Percentiles rank a stretch among this genome's conserved stretches.
Conservation (phyloP, 805 yeast genomes). For the Wickerhamomyces chambardii region DNA sequence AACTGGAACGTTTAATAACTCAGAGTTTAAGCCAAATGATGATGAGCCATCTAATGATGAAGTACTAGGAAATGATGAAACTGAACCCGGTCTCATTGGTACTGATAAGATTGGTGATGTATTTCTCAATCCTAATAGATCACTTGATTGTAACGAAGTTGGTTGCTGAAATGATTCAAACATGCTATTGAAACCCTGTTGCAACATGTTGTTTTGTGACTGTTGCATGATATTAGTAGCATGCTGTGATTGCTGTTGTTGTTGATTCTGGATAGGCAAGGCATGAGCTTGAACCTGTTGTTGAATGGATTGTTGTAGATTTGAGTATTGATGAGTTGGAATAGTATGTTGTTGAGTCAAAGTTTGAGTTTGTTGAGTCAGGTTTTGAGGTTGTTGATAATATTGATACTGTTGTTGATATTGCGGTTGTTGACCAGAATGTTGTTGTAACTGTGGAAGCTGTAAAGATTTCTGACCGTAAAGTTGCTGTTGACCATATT, state of each 20-base stretch:
- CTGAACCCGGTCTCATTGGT: constrained; percentile 8
- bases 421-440: constrained; percentile 8
- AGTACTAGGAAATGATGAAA: constrained; percentile 9
- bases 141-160: not conserved
- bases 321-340: not conserved
- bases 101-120: not conserved
- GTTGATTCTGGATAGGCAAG: not conserved
- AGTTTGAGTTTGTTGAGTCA: too few species aligned
- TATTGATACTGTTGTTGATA: constrained; percentile 1
- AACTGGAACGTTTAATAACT: constrained; percentile 7
- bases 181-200: not conserved
- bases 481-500: not conserved
- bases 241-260: not conserved
- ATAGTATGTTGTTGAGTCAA: not conserved
- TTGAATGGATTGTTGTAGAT: too few species aligned
- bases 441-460: not conserved
- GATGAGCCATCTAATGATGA: constrained; percentile 8
- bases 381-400: not conserved
- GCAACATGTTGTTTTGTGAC: not conserved
- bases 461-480: constrained; percentile 5
- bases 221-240: too few species aligned
- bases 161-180: not conserved
- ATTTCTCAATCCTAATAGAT: not conserved
- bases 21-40: constrained; percentile 7
- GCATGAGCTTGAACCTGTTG: not conserved